A percentile compares a stretch with the other conserved stretches of the same genome.
phyloP scores from a whole-genome alignment of 169 alveolate genomes.

The Plasmodium billcollinsi region DNA sequence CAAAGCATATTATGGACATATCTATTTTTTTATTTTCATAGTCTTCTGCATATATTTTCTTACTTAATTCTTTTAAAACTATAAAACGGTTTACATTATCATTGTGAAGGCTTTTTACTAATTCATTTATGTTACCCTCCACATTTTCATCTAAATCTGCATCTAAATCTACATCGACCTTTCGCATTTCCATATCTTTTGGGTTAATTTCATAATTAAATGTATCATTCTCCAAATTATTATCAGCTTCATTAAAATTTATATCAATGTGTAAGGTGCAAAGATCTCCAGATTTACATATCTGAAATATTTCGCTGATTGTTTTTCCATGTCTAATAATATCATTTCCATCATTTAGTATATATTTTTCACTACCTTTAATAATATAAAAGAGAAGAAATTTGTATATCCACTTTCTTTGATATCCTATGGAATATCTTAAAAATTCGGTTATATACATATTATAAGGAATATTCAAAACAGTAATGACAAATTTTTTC shows the following conservation, averaged over 20 bases:
- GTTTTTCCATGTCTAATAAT: slow-evolving; percentile 51
- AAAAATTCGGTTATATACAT: slow-evolving; percentile 62
- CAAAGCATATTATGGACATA: slow-evolving; percentile 30
- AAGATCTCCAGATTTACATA: slow-evolving; percentile 34
- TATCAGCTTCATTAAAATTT: neutral
- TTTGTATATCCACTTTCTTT: slow-evolving; percentile 75
- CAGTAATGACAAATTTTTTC: slow-evolving; percentile 29
- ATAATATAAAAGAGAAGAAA: slow-evolving; percentile 37
- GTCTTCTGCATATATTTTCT: neutral
- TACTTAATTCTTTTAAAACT: slow-evolving; percentile 4
- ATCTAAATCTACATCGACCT: too few relatives aligned
- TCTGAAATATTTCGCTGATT: slow-evolving; percentile 39
- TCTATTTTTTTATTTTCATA: slow-evolving; percentile 16
- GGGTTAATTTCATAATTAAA: neutral
- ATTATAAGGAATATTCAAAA: slow-evolving; percentile 47
- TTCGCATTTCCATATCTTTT: neutral
- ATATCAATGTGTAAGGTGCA: slow-evolving; percentile 53
- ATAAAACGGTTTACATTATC: neutral
- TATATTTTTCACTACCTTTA: slow-evolving; percentile 41
- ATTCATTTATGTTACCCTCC: neutral
- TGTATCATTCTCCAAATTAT: neutral
- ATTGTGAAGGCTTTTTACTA: neutral
- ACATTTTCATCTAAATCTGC: too few relatives aligned
- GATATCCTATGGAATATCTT: slow-evolving; percentile 63
- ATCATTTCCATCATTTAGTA: slow-evolving; percentile 27